Conservation (phyloP, 1,139 yeast genomes). For the Sugiyamaella castrensis region DNA sequence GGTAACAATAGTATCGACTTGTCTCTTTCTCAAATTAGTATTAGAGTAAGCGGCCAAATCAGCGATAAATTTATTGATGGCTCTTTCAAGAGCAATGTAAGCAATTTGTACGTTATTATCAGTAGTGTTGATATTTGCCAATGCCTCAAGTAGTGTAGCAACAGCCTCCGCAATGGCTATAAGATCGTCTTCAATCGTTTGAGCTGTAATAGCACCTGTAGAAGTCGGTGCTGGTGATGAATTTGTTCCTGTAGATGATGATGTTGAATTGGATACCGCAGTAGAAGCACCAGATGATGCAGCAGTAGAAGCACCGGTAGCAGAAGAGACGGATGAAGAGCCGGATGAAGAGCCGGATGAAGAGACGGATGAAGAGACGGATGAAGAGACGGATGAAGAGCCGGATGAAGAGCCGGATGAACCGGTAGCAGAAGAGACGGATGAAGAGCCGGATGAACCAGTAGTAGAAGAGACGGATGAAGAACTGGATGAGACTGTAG, state of each 20-base stretch:
- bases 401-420: background rate
- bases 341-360: background rate
- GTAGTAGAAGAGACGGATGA: background rate
- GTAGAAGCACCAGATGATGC: background rate
- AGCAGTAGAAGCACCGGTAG: conserved; percentile 1
- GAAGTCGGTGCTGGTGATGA: conserved; percentile 7
- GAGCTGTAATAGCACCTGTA: conserved; percentile 3
- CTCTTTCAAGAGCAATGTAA: conserved; percentile 4
- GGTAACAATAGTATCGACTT: conserved; percentile 2
- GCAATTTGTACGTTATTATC: conserved; percentile 8
- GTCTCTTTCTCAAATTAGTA: conserved; percentile 9
- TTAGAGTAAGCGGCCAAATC: conserved; percentile 9
- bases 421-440: background rate
- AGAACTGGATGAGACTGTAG: conserved; percentile 1
- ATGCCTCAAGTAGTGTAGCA: conserved; percentile 4
- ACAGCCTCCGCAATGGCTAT: conserved; percentile 8
- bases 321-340: background rate
- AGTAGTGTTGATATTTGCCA: conserved; percentile 7
- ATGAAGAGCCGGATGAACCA: background rate
- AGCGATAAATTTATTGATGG: conserved; percentile 6
- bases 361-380: too few species aligned
- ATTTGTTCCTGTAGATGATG: background rate
- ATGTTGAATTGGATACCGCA: background rate
- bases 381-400: too few species aligned
- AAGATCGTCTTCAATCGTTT: conserved; percentile 2